These are phyloP conservation scores for Boletus rex-veris DNA, from an alignment of 768 basidiomycete species.

Conservation along the genomic window DNA sequence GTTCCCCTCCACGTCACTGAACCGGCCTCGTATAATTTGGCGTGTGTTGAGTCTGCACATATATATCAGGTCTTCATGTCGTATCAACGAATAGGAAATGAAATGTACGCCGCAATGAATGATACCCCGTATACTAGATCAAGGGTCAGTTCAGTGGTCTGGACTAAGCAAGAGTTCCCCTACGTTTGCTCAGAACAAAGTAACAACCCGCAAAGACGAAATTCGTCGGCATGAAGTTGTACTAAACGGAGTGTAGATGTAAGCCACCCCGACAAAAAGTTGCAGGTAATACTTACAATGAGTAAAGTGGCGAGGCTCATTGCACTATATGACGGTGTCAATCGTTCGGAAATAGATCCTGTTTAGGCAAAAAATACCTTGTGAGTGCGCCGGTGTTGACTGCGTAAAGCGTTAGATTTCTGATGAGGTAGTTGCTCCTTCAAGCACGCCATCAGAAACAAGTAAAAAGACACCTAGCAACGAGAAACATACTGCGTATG, in stretches of 20 bases:
- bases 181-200: constrained; percentile 65
- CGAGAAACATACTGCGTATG: constrained; percentile 37
- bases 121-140: constrained; percentile 56
- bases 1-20: constrained; percentile 42
- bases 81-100: background rate
- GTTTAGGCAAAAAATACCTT: constrained; percentile 36
- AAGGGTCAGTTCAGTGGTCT: background rate
- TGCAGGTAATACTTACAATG: constrained; percentile 39
- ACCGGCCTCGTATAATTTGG: constrained; percentile 47
- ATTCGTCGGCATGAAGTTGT: constrained; percentile 50
- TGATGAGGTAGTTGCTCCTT: constrained; percentile 56
- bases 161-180: constrained; percentile 19
- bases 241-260: constrained; percentile 37
- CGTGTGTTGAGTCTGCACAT: constrained; percentile 56
- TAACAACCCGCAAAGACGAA: constrained; percentile 60
- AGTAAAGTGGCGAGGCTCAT: constrained; percentile 47
- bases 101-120: constrained; percentile 57
- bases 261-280: background rate
- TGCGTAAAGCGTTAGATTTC: constrained; percentile 54
- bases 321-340: constrained; percentile 17
- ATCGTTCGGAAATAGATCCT: background rate
- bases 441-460: background rate
- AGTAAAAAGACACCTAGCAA: background rate
- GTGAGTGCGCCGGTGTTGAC: constrained; percentile 62
- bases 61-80: constrained; percentile 9